phyloP scores from a whole-genome alignment of 441 rosid species.

The California macrophylla region DNA sequence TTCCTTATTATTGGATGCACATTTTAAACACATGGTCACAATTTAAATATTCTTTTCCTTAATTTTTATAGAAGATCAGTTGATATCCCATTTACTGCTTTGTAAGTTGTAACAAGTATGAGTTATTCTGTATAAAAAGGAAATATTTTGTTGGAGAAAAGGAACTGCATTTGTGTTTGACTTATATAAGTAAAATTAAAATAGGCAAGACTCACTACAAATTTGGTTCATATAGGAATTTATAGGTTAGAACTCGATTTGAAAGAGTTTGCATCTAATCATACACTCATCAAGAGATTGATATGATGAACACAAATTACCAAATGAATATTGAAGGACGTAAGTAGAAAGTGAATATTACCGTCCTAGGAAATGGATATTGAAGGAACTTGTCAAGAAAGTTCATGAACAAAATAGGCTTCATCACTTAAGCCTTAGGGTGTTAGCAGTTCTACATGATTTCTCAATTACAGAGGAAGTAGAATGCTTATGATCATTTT shows the following conservation, averaged over 20 bases:
- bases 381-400: not conserved
- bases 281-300: not conserved
- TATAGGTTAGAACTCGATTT: not conserved
- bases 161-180: not conserved
- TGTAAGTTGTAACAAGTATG: not conserved
- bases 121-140: not conserved
- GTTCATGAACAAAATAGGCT: not conserved
- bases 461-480: not conserved
- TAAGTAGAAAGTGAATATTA: no score
- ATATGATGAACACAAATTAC: not conserved
- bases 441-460: not conserved
- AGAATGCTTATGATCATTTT: not conserved
- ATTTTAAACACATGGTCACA: not conserved
- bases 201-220: not conserved
- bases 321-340: not conserved
- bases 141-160: not conserved
- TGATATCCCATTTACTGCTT: not conserved
- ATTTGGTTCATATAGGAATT: not conserved
- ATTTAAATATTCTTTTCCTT: not conserved
- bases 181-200: not conserved
- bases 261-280: not conserved
- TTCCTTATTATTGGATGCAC: slow-evolving; percentile 4
- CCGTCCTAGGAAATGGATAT: not conserved
- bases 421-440: not conserved
- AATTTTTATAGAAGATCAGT: not conserved